Conservation (phyloP, 2,329 filamentous ascomycete genomes). For the Gnomoniopsis sp. region DNA sequence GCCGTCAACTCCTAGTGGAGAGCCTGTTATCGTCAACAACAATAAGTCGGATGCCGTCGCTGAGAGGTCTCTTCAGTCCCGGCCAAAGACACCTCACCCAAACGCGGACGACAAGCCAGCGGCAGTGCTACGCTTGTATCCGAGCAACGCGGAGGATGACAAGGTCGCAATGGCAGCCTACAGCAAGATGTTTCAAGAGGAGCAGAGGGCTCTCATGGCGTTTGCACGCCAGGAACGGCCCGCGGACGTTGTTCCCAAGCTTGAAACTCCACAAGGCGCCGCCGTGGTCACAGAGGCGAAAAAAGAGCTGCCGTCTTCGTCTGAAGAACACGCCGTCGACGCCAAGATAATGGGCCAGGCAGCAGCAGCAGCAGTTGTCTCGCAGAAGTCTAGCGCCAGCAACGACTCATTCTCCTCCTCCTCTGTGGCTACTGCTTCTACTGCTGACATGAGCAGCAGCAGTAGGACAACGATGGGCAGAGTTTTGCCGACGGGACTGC, state of each 20-base stretch:
- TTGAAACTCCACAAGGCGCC: background rate
- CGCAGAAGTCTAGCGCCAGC: background rate
- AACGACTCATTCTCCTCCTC: background rate
- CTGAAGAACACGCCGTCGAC: constrained; percentile 6
- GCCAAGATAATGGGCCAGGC: background rate
- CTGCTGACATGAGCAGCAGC: background rate
- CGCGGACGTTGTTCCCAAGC: background rate
- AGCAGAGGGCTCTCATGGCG: constrained; percentile 9
- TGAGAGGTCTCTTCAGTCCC: background rate
- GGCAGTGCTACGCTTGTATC: constrained; percentile 11
- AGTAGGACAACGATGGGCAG: background rate
- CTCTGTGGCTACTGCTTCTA: background rate
- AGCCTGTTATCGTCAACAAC: background rate
- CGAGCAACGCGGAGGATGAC: constrained; percentile 14
- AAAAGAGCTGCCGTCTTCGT: too few relatives aligned
- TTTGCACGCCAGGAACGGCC: background rate
- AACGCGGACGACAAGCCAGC: background rate
- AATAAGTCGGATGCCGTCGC: background rate
- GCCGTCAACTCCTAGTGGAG: background rate
- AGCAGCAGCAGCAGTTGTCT: too few relatives aligned
- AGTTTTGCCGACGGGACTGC: constrained; percentile 4
- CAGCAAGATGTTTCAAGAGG: constrained; percentile 15
- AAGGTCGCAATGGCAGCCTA: constrained; percentile 15
- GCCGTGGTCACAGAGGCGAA: background rate
- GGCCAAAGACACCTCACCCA: constrained; percentile 11